Evolutionary conservation across 176 grass and related monocot genomes (phyloP), one percentile per base, ranked within the genome.

Genomic region (Coix lacrymajobi): DNA sequence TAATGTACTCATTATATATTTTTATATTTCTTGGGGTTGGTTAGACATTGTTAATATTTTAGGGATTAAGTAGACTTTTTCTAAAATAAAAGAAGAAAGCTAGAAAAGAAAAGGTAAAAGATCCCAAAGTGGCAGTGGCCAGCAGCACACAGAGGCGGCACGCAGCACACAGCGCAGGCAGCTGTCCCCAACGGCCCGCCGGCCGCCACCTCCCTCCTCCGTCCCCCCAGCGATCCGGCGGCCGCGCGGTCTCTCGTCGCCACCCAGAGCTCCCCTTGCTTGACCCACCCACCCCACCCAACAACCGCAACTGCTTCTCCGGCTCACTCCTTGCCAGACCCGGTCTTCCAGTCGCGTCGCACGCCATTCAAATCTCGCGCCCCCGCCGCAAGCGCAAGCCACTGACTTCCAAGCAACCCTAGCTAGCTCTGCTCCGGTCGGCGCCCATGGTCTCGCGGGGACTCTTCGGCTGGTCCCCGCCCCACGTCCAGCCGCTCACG

Each of bases 401-500:
- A 61, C 44, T 45, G 67, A 29, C 46, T 65, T 19, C 66, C 13
- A 26, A 12, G 26, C 72, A 85, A 71, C 77, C 81, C 82, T 86
- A 86, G 73, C 82, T 79, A 83, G 67, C 66, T 60, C 14, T 3
- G 40, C 75, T 37, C 62, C 22, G 5, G 25, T 30, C 63, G 8
- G 79, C 70, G 60, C 26, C 60, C 86, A 98, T 99, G 96, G 96
- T 80, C 8, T 99, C 96, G 25, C 78, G 96, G 76, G 92, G 96
- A 15, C 64, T 99, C 81, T 99, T 99, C 89, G 91, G 96, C 24
- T 99, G 96, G 96, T 99, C 93, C 73, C 96, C 96, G 89, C 96
- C 96, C 38, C 96, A 99, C 89, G 88, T 93, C 62, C 96, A 99
- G 81, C 96, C 96, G 34, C 87, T 99, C 66, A 99, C 96, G 63